Base-by-base conservation (phyloP, 148 eudicot species). In the Limonium bicolor region DNA sequence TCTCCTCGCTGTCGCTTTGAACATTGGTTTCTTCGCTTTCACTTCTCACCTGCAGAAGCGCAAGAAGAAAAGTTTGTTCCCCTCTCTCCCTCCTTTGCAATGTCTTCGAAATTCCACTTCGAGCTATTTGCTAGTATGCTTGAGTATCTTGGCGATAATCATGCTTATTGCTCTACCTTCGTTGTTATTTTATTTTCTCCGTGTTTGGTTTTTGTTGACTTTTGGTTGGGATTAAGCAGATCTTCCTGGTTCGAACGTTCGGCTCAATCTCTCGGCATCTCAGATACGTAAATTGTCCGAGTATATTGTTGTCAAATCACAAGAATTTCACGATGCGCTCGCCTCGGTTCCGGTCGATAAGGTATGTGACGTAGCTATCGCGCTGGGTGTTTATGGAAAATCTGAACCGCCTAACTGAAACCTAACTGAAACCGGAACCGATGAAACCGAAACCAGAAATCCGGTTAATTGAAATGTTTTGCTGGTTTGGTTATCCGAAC, bases 341-440 rank as follows among this genome's bases (percentile, higher is more conserved):
- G 95, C 95, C 56, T 57, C 85, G 2, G 67, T 90, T 60, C 82
- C 93, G 15, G 63, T 76, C 31, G 82, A 80, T 45, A 84, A 84
- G 99, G 99, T 84, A 62, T 27, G 48, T 43, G 29, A 1, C 27
- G 13, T 9, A 25, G 6, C 27, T 43, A n/a, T n/a, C n/a, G n/a
- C n/a, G n/a, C 14, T 13, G 26, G 34, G 11, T 13, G 15, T 20
- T 2, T 17, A 11, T 7, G 34, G 31, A 16, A 11, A 4, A 0
- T 14, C n/a, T n/a, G n/a, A n/a, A n/a, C n/a, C n/a, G n/a, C n/a
- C n/a, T n/a, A n/a, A n/a, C n/a, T n/a, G n/a, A n/a, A 2, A n/a
- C 12, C 26, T 41, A 18, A 1, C 20, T 6, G 18, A 36, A 18
- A 14, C 33, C 33, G 7, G 33, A 21, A 3, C 16, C 8, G 16